Conservation (phyloP, 106 monocot species). For the Allium cepa region DNA sequence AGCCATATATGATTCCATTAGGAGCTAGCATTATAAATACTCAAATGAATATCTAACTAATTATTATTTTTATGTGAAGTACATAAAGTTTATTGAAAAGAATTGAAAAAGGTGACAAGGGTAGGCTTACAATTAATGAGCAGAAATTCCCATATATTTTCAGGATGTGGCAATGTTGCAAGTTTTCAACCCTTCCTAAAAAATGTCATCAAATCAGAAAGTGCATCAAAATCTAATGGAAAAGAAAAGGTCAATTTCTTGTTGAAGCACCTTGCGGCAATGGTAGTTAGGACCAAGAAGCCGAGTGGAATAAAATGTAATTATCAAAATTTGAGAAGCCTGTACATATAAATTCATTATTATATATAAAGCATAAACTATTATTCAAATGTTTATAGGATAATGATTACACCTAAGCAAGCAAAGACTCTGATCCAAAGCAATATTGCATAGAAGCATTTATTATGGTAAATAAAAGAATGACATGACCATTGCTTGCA, state of each 20-base stretch:
- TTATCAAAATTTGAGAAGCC: slow-evolving; percentile 70
- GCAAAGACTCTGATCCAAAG: slow-evolving; percentile 77
- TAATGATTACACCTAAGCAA: slow-evolving; percentile 44
- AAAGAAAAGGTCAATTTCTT: background rate
- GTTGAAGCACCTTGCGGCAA: slow-evolving; percentile 72
- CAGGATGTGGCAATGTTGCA: slow-evolving; percentile 64
- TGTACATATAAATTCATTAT: slow-evolving; percentile 9
- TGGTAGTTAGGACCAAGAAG: slow-evolving; percentile 97
- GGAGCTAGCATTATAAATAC: slow-evolving; percentile 39
- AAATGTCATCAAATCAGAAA: slow-evolving; percentile 18
- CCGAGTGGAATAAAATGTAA: slow-evolving; percentile 94
- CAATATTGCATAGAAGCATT: slow-evolving; percentile 71
- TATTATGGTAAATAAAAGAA: slow-evolving; percentile 63
- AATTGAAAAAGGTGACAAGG: background rate
- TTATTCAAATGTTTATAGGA: background rate
- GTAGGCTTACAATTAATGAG: background rate
- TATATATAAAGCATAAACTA: background rate
- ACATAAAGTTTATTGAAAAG: too few species aligned
- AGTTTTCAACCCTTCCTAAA: slow-evolving; percentile 36
- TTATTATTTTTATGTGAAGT: too few species aligned
- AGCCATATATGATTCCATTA: slow-evolving; percentile 68
- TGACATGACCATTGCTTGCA: slow-evolving; percentile 66
- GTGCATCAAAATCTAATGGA: background rate
- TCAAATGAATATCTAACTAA: background rate
- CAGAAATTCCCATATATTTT: slow-evolving; percentile 38